Percentiles rank a stretch among this genome's conserved stretches.
Evolutionary conservation across 176 grass and related monocot species (phyloP).

Genomic region (Cenchrus purpureus): DNA sequence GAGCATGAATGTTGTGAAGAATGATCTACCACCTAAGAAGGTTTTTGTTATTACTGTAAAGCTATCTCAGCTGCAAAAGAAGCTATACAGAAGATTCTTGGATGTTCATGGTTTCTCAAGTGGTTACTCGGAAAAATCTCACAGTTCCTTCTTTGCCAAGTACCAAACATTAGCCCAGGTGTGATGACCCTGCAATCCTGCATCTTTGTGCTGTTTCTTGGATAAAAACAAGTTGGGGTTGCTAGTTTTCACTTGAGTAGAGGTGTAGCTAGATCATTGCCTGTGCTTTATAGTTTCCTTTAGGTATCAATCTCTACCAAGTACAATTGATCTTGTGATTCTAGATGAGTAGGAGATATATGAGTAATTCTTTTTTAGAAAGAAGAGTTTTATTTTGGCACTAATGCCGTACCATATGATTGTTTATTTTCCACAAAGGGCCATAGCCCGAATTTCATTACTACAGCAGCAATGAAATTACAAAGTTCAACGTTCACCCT

Average conservation of each 20-base stretch:
- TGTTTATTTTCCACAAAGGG: neutral
- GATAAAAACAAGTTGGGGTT: conserved; percentile 20
- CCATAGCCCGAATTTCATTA: no score
- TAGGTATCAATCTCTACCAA: neutral
- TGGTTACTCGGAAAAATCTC: conserved; percentile 71
- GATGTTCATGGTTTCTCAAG: conserved; percentile 88
- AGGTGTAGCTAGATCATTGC: conserved; percentile 10
- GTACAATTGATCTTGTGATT: neutral
- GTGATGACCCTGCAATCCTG: conserved; percentile 27
- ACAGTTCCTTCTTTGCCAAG: conserved; percentile 85
- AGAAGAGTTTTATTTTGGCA: neutral
- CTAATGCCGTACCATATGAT: neutral
- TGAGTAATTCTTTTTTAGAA: neutral
- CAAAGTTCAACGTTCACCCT: no score
- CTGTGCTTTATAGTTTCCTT: neutral
- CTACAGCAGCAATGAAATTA: no score
- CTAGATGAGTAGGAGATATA: neutral
- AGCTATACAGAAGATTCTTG: conserved; percentile 91
- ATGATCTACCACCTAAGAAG: conserved; percentile 94
- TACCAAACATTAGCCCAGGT: conserved; percentile 93
- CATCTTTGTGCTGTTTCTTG: conserved; percentile 26
- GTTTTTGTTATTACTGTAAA: conserved; percentile 98
- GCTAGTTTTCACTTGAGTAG: neutral
- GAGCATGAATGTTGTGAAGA: conserved; percentile 98
- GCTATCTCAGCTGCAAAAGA: conserved; percentile 90